phyloP scores from a whole-genome alignment of 768 basidiomycete species.

The Boletellus ananas region DNA sequence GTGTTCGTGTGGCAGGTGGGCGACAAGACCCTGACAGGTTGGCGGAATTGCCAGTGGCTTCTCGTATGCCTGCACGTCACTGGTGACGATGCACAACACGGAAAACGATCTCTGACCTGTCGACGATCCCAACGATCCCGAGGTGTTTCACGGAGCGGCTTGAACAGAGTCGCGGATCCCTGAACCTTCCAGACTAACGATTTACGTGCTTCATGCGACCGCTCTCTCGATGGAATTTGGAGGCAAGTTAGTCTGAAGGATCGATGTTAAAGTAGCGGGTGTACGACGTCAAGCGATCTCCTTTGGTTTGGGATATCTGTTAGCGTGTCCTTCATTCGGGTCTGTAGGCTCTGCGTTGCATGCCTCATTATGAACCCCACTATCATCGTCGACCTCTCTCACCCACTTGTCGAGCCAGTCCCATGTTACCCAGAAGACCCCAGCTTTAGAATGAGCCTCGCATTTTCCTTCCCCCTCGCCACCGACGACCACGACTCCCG shows the following conservation, averaged over 20 bases:
- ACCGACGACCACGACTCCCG: not conserved
- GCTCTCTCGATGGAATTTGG: slow-evolving; percentile 8
- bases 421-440: slow-evolving; percentile 31
- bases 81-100: not conserved
- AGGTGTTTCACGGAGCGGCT: slow-evolving; percentile 58
- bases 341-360: too few relatives aligned
- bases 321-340: too few relatives aligned
- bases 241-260: not conserved
- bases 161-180: slow-evolving; percentile 61
- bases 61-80: too few relatives aligned
- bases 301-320: too few relatives aligned
- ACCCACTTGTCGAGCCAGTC: slow-evolving; percentile 18
- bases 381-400: slow-evolving; percentile 27
- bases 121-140: slow-evolving; percentile 58
- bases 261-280: not conserved
- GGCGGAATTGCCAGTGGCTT: too few relatives aligned
- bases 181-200: slow-evolving; percentile 56
- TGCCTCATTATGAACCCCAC: slow-evolving; percentile 11
- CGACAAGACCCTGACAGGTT: too few relatives aligned
- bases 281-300: too few relatives aligned
- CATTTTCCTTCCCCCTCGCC: slow-evolving; percentile 17
- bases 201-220: slow-evolving; percentile 48
- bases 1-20: too few relatives aligned
- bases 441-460: slow-evolving; percentile 17
- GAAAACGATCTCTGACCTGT: slow-evolving; percentile 7